Evolutionary conservation across 345 rosid genomes (phyloP), one percentile per base, ranked within the genome.

Genomic region (Sonneratia caseolaris): DNA sequence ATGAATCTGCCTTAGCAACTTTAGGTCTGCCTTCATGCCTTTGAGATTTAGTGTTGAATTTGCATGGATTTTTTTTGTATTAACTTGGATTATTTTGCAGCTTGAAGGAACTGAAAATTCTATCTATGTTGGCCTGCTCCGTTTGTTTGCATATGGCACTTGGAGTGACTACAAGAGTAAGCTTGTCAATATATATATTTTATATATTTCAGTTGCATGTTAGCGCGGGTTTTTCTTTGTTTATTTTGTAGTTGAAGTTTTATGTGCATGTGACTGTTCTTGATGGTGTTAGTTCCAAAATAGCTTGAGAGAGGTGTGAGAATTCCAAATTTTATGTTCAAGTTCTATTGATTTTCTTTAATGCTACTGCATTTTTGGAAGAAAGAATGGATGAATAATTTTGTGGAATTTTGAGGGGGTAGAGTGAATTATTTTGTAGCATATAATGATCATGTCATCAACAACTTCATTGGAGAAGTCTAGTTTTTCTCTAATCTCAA

Each of bases 111-210:
- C 84, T 57, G 88, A 86, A 69, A 78, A 80, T 80, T 84, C 93
- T 24, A 45, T 70, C 5, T 80, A 83, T 73, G 82, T 89, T 27
- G 87, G 88, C 71, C 37, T 89, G 53, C 91, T 95, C 61, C 85
- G 88, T 16, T 78, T 92, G 87, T 95, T 90, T 81, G 91, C 96
- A 4, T 91, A 92, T 72, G 98, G 99, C 71, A 95, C 97, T 16
- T 92, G 98, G 98, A 84, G 81, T 72, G 97, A 95, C 71, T 95
- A 88, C 87, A 95, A 88, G 81, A 77, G 99, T 95, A 84, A 81
- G 80, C 73, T 18, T 69, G 4, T 61, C 65, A 57, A 57, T 53
- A 42, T 42, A 42, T 42, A 1, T 55, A 55, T 55, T 53, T 16
- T 48, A 49, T 49, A 5, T 55, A 21, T 18, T 55, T 55, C 61